Percentiles rank a stretch among this genome's conserved stretches.
phyloP scores from a whole-genome alignment of 2,329 filamentous ascomycete genomes.

The Neocatenulostroma microsporum region DNA sequence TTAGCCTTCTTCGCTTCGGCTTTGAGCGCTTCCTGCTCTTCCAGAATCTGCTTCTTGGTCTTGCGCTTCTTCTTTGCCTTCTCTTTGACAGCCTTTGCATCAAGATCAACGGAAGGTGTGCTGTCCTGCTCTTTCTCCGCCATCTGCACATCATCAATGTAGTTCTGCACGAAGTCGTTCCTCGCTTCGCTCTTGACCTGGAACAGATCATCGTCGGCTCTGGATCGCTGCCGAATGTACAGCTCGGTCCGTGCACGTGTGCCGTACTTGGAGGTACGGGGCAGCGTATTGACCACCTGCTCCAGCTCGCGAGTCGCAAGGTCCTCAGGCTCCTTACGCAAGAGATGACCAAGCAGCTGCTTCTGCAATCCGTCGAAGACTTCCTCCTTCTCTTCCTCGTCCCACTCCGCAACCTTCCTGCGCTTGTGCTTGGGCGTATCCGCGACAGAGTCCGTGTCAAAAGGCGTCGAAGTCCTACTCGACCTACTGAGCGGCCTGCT shows the following conservation, averaged over 20 bases:
- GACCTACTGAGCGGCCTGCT: constrained; percentile 70
- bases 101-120: constrained; percentile 18
- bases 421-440: constrained; percentile 39
- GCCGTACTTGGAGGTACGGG: constrained; percentile 57
- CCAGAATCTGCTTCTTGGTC: constrained; percentile 69
- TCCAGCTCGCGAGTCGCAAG: constrained; percentile 60
- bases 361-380: constrained; percentile 40
- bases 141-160: constrained; percentile 22
- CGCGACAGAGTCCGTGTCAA: constrained; percentile 42
- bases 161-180: constrained; percentile 34
- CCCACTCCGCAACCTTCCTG: constrained; percentile 39
- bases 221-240: constrained; percentile 67
- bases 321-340: constrained; percentile 58
- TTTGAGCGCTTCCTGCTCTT: constrained; percentile 57
- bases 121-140: constrained; percentile 16
- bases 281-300: constrained; percentile 45
- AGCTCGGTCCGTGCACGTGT: constrained; percentile 65
- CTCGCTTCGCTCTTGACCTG: constrained; percentile 49
- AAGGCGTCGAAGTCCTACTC: constrained; percentile 46
- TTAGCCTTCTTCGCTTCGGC: constrained; percentile 26
- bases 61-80: constrained; percentile 56
- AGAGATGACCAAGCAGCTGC: constrained; percentile 41
- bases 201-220: constrained; percentile 76
- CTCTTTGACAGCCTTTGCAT: constrained; percentile 30
- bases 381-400: constrained; percentile 43